Conservation (phyloP, 257 asterid species). For the Solanum appendiculatum region DNA sequence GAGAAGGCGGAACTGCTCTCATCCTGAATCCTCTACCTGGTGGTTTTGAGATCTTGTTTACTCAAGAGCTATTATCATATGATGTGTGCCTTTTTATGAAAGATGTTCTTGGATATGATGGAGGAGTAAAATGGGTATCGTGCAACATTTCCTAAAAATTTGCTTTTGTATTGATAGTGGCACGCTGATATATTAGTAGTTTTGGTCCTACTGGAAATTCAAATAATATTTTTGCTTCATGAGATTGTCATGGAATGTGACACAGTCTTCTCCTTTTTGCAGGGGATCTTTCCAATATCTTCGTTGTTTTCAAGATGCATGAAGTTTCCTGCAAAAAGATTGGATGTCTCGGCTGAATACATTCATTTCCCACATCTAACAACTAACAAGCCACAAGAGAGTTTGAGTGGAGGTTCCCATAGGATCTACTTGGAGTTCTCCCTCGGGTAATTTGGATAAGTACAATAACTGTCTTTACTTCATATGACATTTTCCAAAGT, state of each 20-base stretch:
- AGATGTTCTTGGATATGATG: background rate
- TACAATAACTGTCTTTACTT: background rate
- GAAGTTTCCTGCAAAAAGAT: constrained; percentile 51
- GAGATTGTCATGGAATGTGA: background rate
- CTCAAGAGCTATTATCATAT: background rate
- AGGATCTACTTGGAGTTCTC: constrained; percentile 67
- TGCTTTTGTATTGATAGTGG: background rate
- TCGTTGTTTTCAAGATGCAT: constrained; percentile 57
- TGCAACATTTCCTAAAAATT: background rate
- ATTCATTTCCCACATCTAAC: constrained; percentile 43
- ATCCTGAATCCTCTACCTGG: background rate
- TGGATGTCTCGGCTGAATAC: constrained; percentile 38
- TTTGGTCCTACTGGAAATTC: background rate
- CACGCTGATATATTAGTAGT: background rate
- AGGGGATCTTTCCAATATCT: constrained; percentile 84
- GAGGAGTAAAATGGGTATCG: background rate
- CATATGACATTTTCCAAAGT: no score
- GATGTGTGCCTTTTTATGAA: background rate
- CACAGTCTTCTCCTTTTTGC: constrained; percentile 9
- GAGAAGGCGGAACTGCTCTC: background rate
- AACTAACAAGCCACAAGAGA: constrained; percentile 19
- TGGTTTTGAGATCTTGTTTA: background rate
- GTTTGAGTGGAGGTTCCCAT: constrained; percentile 40
- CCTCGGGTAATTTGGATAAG: constrained; percentile 45
- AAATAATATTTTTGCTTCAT: background rate